A percentile compares a stretch with the other conserved stretches of the same genome.
Evolutionary conservation across 2,329 filamentous ascomycete genomes (phyloP).

Genomic region (Trichothecium roseum): DNA sequence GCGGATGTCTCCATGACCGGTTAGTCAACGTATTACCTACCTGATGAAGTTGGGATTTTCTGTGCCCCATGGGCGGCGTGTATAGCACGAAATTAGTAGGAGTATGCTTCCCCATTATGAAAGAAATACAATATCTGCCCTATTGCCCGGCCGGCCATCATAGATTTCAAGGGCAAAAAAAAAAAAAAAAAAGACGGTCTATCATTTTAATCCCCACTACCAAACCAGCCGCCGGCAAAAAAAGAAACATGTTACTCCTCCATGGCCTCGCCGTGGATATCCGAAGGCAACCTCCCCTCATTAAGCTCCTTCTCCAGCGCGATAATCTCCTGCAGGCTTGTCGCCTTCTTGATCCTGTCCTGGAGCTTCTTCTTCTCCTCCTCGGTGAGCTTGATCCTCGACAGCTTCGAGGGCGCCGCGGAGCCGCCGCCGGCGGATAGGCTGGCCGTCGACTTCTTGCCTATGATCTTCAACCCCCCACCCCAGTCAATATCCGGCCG

Average conservation of each 20-base stretch:
- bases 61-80: too few relatives aligned
- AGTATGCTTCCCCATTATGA: not conserved
- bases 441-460: slow-evolving; percentile 70
- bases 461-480: slow-evolving; percentile 58
- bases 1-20: slow-evolving; percentile 51
- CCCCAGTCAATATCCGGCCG: too few relatives aligned
- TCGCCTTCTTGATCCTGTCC: slow-evolving; percentile 79
- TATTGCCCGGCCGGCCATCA: not conserved
- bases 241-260: slow-evolving; percentile 38
- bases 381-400: slow-evolving; percentile 76
- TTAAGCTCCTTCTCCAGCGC: slow-evolving; percentile 83
- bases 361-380: slow-evolving; percentile 79
- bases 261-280: slow-evolving; percentile 46
- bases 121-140: not conserved
- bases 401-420: slow-evolving; percentile 47
- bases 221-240: not conserved
- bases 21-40: slow-evolving; percentile 16
- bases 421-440: slow-evolving; percentile 13
- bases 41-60: too few relatives aligned
- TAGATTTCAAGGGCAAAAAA: not conserved
- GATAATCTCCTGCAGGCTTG: slow-evolving; percentile 82
- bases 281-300: slow-evolving; percentile 74
- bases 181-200: not conserved
- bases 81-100: too few relatives aligned
- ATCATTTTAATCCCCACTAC: slow-evolving; percentile 1